Evolutionary conservation across 108 stramenopile species (phyloP), one percentile per base, ranked within the genome.

Genomic region (Cylindrotheca closterium): DNA sequence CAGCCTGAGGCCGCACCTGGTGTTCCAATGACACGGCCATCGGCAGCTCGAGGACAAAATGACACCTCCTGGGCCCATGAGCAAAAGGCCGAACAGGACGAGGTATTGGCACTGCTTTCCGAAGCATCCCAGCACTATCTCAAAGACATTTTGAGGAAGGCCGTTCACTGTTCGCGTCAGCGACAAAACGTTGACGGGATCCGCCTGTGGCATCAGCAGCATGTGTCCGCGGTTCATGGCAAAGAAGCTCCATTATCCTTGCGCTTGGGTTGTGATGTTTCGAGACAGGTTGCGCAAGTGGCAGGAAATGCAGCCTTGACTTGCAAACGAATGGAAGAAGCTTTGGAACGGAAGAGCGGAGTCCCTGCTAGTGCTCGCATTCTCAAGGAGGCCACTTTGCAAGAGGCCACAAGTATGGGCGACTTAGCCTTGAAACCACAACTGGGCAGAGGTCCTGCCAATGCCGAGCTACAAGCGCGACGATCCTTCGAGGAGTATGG

Each of bases 171-270:
- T 60, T 82, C 91, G 15, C 86, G 86, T 2, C 86, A 87, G 28
- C 86, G 91, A 17, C 81, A 84, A 46, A 93, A 93, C 56, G 47
- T 93, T 23, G 88, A 93, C 51, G 91, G 87, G 12, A 85, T 93
- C 30, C 82, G 91, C 23, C 66, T 93, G 32, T 89, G 85, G 86
- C 84, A 93, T 63, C 72, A 80, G 27, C 84, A 89, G 68, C 68
- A 81, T 29, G 30, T 51, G 31, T 65, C 71, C 12, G 68, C 47
- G 31, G 34, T 51, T 7, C 51, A 73, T 27, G 26, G n/a, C 0
- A 54, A 64, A 33, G 70, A 56, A 52, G 86, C 91, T 5, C n/a
- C n/a, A n/a, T 60, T 89, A 17, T 47, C 63, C 22, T 66, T 93
- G 15, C 82, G 88, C 22, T 54, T 93, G 52, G 91, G 91, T 1